Percentiles rank a stretch among this genome's conserved stretches.
phyloP scores from a whole-genome alignment of 2,329 filamentous ascomycete genomes.

The Fusarium sp. region DNA sequence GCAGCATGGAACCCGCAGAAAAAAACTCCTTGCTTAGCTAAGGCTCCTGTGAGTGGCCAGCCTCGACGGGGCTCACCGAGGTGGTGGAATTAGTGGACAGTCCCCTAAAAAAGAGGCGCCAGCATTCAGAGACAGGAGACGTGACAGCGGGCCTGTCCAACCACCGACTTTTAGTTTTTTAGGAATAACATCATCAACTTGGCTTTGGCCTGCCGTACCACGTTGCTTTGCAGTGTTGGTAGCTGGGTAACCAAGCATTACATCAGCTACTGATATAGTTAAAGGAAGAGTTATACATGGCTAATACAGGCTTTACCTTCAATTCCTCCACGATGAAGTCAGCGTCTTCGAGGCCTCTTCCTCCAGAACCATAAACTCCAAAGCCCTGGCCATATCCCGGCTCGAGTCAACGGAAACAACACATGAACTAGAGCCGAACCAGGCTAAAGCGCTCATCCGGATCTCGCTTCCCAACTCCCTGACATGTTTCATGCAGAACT shows the following conservation, averaged over 20 bases:
- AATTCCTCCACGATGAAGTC: not conserved
- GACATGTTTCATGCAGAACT: slow-evolving; percentile 24
- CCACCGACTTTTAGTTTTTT: slow-evolving; percentile 36
- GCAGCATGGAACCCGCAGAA: slow-evolving; percentile 42
- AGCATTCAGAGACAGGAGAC: slow-evolving; percentile 26
- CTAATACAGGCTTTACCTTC: not conserved
- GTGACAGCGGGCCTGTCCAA: slow-evolving; percentile 15
- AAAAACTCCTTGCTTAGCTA: slow-evolving; percentile 38
- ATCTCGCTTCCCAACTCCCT: slow-evolving; percentile 20
- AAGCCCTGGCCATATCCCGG: slow-evolving; percentile 38
- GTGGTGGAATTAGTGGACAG: slow-evolving; percentile 19
- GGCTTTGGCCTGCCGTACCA: slow-evolving; percentile 11
- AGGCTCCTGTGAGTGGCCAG: slow-evolving; percentile 22
- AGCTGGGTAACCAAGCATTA: not conserved
- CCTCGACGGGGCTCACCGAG: slow-evolving; percentile 21
- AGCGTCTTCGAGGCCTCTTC: not conserved
- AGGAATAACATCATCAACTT: slow-evolving; percentile 19
- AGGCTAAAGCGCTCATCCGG: slow-evolving; percentile 14
- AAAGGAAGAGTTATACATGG: not conserved
- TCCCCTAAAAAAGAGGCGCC: slow-evolving; percentile 30
- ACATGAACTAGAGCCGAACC: slow-evolving; percentile 14
- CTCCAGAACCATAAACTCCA: slow-evolving; percentile 27
- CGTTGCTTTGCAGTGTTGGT: not conserved
- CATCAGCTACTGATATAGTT: not conserved
- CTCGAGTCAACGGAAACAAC: slow-evolving; percentile 32